Evolutionary conservation across 2,329 filamentous ascomycete genomes (phyloP).

Genomic region (Hypomyces rosellus): DNA sequence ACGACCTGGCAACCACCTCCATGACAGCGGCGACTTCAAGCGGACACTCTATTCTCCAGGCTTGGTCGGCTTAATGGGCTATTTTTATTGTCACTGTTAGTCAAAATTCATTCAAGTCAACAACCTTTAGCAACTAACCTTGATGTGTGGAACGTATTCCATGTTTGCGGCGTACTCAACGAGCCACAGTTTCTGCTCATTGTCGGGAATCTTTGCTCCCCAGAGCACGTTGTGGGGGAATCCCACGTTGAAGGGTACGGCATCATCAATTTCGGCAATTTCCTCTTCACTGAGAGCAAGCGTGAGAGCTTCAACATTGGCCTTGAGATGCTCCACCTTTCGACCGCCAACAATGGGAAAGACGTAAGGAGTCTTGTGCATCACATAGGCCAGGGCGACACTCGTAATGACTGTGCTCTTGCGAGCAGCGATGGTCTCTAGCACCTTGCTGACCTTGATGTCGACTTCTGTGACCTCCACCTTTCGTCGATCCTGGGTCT

Average conservation of each 20-base stretch:
- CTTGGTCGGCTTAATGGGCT: conserved; percentile 37
- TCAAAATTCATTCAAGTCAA: conserved; percentile 1
- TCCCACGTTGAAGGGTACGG: conserved; percentile 55
- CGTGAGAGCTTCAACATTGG: conserved; percentile 51
- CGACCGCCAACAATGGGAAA: conserved; percentile 56
- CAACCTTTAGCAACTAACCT: conserved; percentile 21
- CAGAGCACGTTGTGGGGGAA: conserved; percentile 60
- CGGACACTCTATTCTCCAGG: conserved; percentile 36
- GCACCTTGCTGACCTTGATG: conserved; percentile 37
- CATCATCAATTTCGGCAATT: conserved; percentile 48
- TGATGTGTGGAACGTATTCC: conserved; percentile 42
- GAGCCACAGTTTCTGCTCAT: conserved; percentile 37
- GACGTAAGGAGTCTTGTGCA: conserved; percentile 65
- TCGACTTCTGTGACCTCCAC: conserved; percentile 45
- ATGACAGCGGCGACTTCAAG: conserved; percentile 21
- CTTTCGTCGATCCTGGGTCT: conserved; percentile 30
- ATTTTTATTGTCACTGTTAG: neutral
- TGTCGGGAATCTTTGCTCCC: conserved; percentile 29
- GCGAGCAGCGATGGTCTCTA: conserved; percentile 44
- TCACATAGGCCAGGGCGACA: conserved; percentile 64
- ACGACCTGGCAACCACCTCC: conserved; percentile 25
- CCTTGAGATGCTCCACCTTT: conserved; percentile 55
- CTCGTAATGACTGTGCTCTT: conserved; percentile 39
- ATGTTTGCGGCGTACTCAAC: conserved; percentile 41
- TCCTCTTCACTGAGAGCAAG: conserved; percentile 48